phyloP scores from a whole-genome alignment of 2,329 filamentous ascomycete species.

The Trichoderma lentiforme region DNA sequence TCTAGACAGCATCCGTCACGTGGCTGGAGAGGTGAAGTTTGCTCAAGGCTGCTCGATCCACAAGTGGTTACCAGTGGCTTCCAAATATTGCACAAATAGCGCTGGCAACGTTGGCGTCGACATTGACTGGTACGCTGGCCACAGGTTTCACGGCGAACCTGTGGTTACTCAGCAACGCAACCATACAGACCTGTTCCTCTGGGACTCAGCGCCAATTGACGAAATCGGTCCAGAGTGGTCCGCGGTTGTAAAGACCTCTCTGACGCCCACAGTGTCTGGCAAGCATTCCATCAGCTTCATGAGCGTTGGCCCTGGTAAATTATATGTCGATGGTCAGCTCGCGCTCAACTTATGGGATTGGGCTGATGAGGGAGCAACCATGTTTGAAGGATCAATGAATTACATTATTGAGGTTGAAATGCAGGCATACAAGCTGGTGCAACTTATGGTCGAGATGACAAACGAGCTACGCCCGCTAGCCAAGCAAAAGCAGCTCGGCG shows the following conservation, averaged over 20 bases:
- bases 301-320: not conserved
- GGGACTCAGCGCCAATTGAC: not conserved
- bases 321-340: not conserved
- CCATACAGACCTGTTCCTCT: not conserved
- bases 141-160: not conserved
- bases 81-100: not conserved
- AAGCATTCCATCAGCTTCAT: not conserved
- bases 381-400: not conserved
- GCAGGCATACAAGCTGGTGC: not conserved
- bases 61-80: not conserved
- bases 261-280: not conserved
- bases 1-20: not conserved
- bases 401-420: not conserved
- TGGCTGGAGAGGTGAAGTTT: not conserved
- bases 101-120: not conserved
- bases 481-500: not conserved
- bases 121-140: not conserved
- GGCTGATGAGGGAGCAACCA: not conserved
- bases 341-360: not conserved
- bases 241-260: not conserved
- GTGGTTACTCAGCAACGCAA: not conserved
- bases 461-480: not conserved
- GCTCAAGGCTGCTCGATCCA: not conserved
- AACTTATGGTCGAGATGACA: not conserved
- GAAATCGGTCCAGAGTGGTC: not conserved